Base-by-base conservation (phyloP, 2,329 filamentous ascomycete genomes). In the Monilinia laxa region DNA sequence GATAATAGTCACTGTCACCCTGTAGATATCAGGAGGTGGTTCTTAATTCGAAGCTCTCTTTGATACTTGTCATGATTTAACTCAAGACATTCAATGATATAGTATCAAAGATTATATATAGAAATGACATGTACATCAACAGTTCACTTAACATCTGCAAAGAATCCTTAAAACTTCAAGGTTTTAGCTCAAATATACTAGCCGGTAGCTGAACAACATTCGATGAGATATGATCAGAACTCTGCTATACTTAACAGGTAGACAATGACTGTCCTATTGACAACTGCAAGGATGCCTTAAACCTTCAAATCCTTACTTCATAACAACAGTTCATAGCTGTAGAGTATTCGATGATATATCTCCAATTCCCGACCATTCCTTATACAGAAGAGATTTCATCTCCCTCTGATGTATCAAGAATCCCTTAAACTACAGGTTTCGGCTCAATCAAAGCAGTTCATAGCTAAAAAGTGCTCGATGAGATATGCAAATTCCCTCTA, bases 121-220 rank as follows among this genome's bases (percentile, higher is more conserved):
- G 12, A 14, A 53, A 53, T 31, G 10, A 53, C 2, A 53, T 53
- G 2, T 7, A 31, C 5, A 53, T 7, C 9, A 53, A 18, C 1
- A 4, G 4, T 38, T 2, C 10, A 31, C 7, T 53, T 12, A 4
- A 2, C 2, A 31, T n/a, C 20, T 1, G 1, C 10, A 18, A 31
- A 28, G 9, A 31, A 12, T 1, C 5, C 1, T 14, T 14, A 1
- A n/a, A 2, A 47, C 10, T 7, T 9, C 23, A 11, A 9, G 25
- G 2, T 0, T 2, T 4, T 9, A n/a, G 5, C 4, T 58, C 5
- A 2, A 1, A 1, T 12, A n/a, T 45, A 23, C 2, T 6, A 28
- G 9, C 18, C 12, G 5, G 18, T 20, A 5, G 4, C n/a, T 28
- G 6, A 2, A 58, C 14, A 28, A 11, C 6, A 42, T 6, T 20